These are phyloP conservation scores for Eucalyptus grandis DNA, from an alignment of 345 rosid species.

Conservation along the genomic window DNA sequence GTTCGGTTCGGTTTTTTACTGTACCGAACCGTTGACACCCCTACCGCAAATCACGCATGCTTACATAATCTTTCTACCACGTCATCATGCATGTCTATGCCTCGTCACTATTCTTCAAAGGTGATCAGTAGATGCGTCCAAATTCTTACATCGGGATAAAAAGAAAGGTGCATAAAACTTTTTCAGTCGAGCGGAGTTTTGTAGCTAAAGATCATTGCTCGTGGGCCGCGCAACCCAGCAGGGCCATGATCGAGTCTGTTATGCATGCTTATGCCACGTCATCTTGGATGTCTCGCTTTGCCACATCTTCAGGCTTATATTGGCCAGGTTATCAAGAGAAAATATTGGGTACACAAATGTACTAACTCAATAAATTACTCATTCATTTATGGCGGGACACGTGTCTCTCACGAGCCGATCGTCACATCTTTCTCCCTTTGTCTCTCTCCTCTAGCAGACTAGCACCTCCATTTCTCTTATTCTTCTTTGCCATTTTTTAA, in stretches of 20 bases:
- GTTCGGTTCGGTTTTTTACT: too few relatives aligned
- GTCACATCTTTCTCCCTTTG: too few relatives aligned
- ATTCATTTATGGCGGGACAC: too few relatives aligned
- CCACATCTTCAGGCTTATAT: neutral
- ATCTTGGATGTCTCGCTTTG: neutral
- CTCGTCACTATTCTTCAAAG: neutral
- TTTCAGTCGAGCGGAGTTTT: neutral
- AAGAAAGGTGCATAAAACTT: neutral
- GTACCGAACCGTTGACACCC: too few relatives aligned
- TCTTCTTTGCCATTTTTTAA: too few relatives aligned
- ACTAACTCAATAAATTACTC: too few relatives aligned
- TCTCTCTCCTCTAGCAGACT: too few relatives aligned
- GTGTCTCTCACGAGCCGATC: too few relatives aligned
- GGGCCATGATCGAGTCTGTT: neutral
- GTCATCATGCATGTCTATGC: neutral
- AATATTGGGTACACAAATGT: too few relatives aligned
- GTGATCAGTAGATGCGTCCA: neutral
- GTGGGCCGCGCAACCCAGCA: neutral
- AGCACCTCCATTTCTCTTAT: too few relatives aligned
- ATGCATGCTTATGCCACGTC: neutral
- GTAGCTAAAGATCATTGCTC: neutral
- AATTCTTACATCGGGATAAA: neutral
- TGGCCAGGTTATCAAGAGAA: neutral
- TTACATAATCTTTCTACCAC: neutral
- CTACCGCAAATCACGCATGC: neutral